These are phyloP conservation scores for Aschersonia sp. DNA, from an alignment of 2,329 filamentous ascomycete species.

Conservation along the genomic window DNA sequence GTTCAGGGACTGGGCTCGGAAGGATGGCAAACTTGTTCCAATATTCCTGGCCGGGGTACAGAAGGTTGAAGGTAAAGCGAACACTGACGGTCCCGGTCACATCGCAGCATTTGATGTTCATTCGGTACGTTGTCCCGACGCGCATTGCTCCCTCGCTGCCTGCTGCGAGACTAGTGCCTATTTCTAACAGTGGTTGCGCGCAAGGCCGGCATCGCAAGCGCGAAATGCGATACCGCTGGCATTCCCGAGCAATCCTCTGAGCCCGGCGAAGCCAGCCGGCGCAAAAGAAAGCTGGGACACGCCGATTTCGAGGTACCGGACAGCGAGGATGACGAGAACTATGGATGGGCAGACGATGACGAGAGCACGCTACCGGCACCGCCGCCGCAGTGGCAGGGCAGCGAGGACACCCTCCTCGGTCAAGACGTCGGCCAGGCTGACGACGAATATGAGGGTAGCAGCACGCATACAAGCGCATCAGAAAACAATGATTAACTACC, in stretches of 20 bases:
- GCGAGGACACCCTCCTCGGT: conserved; percentile 45
- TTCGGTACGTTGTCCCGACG: conserved; percentile 19
- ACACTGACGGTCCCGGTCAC: conserved; percentile 23
- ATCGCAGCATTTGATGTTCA: conserved; percentile 35
- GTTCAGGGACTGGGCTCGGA: conserved; percentile 61
- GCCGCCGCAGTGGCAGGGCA: conserved; percentile 54
- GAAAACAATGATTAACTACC: conserved; percentile 4
- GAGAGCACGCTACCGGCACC: conserved; percentile 43
- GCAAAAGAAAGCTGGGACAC: conserved; percentile 50
- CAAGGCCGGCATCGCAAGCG: conserved; percentile 28
- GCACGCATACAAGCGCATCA: conserved; percentile 3
- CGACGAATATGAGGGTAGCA: conserved; percentile 10
- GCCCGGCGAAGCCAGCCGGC: conserved; percentile 20
- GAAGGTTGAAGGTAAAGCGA: conserved; percentile 43
- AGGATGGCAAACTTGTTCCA: conserved; percentile 27
- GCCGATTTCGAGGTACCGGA: conserved; percentile 45
- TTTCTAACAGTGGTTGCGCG: not conserved
- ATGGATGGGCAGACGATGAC: conserved; percentile 56
- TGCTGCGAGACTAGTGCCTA: not conserved
- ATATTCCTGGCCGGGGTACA: conserved; percentile 48
- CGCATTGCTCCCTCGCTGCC: not conserved
- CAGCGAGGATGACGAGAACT: conserved; percentile 54
- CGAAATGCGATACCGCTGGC: conserved; percentile 21
- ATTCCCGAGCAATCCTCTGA: conserved; percentile 15
- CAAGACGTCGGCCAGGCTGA: conserved; percentile 27